A percentile compares a stretch with the other conserved stretches of the same genome.
These are phyloP conservation scores for Hamigera avellanea DNA, from an alignment of 495 filamentous ascomycete genomes.

Conservation along the genomic window DNA sequence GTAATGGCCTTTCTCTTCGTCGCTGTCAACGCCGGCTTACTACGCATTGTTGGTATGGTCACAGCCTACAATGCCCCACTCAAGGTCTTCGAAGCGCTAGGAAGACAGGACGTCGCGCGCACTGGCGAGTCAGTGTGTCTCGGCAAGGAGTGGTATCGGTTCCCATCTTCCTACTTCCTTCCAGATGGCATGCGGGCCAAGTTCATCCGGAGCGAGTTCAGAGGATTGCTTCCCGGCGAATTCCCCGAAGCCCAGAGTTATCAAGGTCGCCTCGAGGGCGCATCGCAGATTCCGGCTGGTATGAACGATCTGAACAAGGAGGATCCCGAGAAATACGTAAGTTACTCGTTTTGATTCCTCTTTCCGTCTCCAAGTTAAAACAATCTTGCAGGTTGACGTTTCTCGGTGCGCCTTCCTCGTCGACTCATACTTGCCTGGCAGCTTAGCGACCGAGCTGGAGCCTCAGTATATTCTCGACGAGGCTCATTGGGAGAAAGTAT, in stretches of 20 bases:
- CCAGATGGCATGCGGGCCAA: constrained; percentile 69
- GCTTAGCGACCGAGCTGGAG: constrained; percentile 46
- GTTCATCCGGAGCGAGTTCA: constrained; percentile 83
- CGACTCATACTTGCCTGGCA: constrained; percentile 67
- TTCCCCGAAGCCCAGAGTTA: constrained; percentile 61
- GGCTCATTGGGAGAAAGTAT: constrained; percentile 59
- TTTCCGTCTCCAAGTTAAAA: constrained; percentile 2
- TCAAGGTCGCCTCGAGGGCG: constrained; percentile 55
- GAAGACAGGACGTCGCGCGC: constrained; percentile 32
- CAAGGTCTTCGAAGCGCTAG: constrained; percentile 53
- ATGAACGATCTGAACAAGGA: constrained; percentile 92
- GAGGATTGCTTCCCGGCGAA: constrained; percentile 80
- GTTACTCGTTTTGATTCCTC: constrained; percentile 11
- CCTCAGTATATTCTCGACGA: constrained; percentile 62
- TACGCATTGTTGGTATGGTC: constrained; percentile 69
- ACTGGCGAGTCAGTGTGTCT: constrained; percentile 69
- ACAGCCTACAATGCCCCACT: constrained; percentile 81
- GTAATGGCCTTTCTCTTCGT: constrained; percentile 43
- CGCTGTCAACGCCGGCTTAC: constrained; percentile 51
- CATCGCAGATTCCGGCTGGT: constrained; percentile 67
- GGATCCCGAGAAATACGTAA: constrained; percentile 78
- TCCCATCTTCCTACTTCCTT: constrained; percentile 85
- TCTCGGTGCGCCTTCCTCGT: constrained; percentile 71
- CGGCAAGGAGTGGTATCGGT: constrained; percentile 98
- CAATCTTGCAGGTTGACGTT: constrained; percentile 46